Conservation (phyloP, 257 asterid genomes). For the Ilex aquifolium region DNA sequence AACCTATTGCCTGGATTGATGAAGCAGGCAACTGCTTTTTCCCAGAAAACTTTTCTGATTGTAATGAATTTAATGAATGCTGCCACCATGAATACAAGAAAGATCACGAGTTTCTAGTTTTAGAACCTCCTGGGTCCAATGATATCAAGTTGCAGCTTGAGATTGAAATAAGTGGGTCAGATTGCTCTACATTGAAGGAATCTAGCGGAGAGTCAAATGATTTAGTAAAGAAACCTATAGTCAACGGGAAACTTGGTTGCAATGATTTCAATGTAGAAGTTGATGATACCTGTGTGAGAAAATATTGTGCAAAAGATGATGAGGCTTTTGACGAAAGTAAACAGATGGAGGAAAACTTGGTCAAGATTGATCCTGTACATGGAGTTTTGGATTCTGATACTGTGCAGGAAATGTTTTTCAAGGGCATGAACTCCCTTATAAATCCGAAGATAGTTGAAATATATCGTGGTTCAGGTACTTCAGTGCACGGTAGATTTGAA, state of each 20-base stretch:
- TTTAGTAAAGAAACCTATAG: conserved; percentile 30
- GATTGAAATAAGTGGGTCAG: conserved; percentile 59
- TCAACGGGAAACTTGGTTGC: conserved; percentile 25
- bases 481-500: conserved; percentile 49
- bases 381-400: conserved; percentile 26
- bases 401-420: conserved; percentile 43
- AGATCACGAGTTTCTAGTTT: conserved; percentile 17
- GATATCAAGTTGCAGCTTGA: conserved; percentile 67
- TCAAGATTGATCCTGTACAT: conserved; percentile 11
- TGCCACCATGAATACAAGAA: conserved; percentile 22
- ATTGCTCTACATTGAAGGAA: conserved; percentile 37
- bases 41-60: conserved; percentile 50
- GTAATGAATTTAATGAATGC: conserved; percentile 22
- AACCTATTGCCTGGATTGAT: conserved; percentile 90
- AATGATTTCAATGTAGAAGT: conserved; percentile 33
- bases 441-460: conserved; percentile 42
- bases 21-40: conserved; percentile 68
- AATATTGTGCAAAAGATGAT: conserved; percentile 15
- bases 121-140: conserved; percentile 30
- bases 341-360: conserved; percentile 20
- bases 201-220: conserved; percentile 71
- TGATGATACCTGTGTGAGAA: neutral
- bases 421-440: conserved; percentile 32
- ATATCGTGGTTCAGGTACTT: conserved; percentile 27
- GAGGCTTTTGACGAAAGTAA: conserved; percentile 22